phyloP scores from a whole-genome alignment of 345 rosid species.

The Lepidium aucheri region DNA sequence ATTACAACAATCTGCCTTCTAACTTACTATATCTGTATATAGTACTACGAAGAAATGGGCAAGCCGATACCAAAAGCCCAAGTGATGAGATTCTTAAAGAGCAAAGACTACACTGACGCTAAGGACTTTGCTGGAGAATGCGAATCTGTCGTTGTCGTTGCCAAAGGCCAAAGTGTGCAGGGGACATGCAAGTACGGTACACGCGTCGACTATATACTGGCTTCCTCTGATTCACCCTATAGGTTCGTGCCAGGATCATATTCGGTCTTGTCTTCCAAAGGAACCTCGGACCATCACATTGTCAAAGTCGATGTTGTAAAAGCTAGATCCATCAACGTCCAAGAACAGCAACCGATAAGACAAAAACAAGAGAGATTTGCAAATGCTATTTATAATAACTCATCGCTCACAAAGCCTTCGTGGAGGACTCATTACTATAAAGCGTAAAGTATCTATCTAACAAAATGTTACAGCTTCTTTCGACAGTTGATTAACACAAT shows the following conservation, averaged over 20 bases:
- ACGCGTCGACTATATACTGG: slow-evolving; percentile 74
- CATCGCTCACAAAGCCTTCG: slow-evolving; percentile 41
- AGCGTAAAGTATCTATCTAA: slow-evolving; percentile 10
- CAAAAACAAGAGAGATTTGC: slow-evolving; percentile 38
- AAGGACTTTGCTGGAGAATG: slow-evolving; percentile 92
- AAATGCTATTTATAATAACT: slow-evolving; percentile 29
- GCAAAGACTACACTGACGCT: slow-evolving; percentile 65
- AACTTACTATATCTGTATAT: not conserved
- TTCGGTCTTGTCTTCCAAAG: slow-evolving; percentile 82
- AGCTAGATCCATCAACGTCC: slow-evolving; percentile 24
- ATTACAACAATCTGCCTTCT: not conserved
- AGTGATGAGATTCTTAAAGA: slow-evolving; percentile 78
- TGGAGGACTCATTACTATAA: slow-evolving; percentile 45
- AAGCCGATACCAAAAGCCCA: slow-evolving; percentile 84
- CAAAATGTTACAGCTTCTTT: not conserved
- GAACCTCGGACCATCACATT: slow-evolving; percentile 96
- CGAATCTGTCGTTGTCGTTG: slow-evolving; percentile 81
- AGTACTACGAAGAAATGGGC: slow-evolving; percentile 95
- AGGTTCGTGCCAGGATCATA: slow-evolving; percentile 80
- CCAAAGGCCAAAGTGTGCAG: slow-evolving; percentile 97
- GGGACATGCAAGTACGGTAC: slow-evolving; percentile 98
- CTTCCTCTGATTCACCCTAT: slow-evolving; percentile 72
- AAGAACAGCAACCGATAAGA: slow-evolving; percentile 22
- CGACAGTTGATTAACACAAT: not conserved
- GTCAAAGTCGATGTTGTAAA: slow-evolving; percentile 71